Evolutionary conservation across 441 rosid species (phyloP).

Genomic region (Gossypium trilobum): DNA sequence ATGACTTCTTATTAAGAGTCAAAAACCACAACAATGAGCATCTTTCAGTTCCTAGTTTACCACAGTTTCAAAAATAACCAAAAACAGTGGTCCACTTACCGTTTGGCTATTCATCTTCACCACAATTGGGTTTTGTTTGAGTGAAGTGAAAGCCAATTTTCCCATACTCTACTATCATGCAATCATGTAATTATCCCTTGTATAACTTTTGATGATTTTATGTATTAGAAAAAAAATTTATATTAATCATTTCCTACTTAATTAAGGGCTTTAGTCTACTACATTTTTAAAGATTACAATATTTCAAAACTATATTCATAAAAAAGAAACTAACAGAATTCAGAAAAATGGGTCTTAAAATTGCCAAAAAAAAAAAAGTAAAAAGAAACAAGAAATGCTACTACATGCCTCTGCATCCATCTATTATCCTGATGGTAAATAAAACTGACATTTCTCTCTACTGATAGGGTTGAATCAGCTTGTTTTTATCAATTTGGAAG

Average conservation of each 20-base stretch:
- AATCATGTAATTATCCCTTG: background rate
- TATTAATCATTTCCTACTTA: too few species aligned
- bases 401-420: background rate
- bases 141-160: constrained; percentile 25
- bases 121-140: constrained; percentile 16
- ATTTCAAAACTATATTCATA: background rate
- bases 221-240: too few species aligned
- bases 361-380: background rate
- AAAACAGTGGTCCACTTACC: too few species aligned
- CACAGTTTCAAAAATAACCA: background rate
- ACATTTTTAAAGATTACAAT: background rate
- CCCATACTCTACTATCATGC: background rate
- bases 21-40: background rate
- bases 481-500: background rate
- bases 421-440: background rate
- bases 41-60: background rate
- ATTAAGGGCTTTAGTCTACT: too few species aligned
- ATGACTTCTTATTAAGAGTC: background rate
- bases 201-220: background rate
- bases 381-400: background rate
- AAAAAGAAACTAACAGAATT: background rate
- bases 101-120: background rate
- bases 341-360: background rate
- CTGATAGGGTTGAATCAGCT: background rate
- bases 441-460: background rate